These are phyloP conservation scores for Leccinellum albellum DNA, from an alignment of 768 basidiomycete genomes.

Conservation along the genomic window DNA sequence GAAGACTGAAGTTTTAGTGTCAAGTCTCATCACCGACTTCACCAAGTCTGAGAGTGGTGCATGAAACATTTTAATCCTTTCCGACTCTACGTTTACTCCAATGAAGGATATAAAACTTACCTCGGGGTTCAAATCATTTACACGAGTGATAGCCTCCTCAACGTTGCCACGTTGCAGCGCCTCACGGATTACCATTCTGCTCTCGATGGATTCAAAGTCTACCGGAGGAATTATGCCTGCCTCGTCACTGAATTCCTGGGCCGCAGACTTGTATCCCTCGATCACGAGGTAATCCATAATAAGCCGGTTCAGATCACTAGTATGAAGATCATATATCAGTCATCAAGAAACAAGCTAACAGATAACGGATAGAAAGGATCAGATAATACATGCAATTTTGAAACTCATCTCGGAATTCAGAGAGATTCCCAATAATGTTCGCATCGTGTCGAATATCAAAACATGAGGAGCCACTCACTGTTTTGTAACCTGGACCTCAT, in stretches of 20 bases:
- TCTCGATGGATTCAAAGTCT: conserved; percentile 90
- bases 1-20: conserved; percentile 90
- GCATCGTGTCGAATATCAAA: conserved; percentile 50
- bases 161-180: conserved; percentile 93
- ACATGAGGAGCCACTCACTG: conserved; percentile 57
- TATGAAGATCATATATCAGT: conserved; percentile 21
- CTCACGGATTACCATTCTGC: conserved; percentile 90
- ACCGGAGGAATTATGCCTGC: conserved; percentile 72
- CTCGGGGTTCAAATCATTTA: conserved; percentile 96
- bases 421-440: conserved; percentile 97
- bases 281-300: conserved; percentile 98
- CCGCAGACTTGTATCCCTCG: conserved; percentile 95
- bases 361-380: conserved; percentile 40
- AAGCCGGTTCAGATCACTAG: conserved; percentile 88
- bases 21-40: conserved; percentile 78
- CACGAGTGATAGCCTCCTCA: conserved; percentile 90
- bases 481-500: conserved; percentile 82
- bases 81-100: conserved; percentile 8
- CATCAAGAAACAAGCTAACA: conserved; percentile 14
- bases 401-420: conserved; percentile 72
- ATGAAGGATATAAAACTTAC: conserved; percentile 48
- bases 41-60: conserved; percentile 93
- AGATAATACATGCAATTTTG: conserved; percentile 89
- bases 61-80: conserved; percentile 92
- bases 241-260: conserved; percentile 91